A percentile compares a stretch with the other conserved stretches of the same genome.
Evolutionary conservation across 2,329 filamentous ascomycete species (phyloP).

Genomic region (Anthostomella pinea): DNA sequence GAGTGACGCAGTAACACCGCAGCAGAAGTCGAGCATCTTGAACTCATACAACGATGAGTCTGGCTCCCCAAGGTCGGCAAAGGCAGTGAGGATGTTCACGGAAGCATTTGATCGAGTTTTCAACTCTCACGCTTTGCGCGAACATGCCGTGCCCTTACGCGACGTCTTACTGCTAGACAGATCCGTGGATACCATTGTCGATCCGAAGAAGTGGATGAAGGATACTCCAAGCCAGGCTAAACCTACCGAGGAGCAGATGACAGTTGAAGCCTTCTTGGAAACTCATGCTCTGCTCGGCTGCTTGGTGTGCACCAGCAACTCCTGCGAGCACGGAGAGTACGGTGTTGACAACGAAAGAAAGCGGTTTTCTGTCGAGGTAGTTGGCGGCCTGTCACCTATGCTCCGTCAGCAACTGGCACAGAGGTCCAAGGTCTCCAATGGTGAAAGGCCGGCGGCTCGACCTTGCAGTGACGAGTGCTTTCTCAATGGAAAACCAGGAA

Average conservation of each 20-base stretch:
- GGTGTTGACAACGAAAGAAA: slow-evolving; percentile 52
- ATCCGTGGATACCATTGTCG: slow-evolving; percentile 51
- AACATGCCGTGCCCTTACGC: slow-evolving; percentile 44
- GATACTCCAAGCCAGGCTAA: slow-evolving; percentile 37
- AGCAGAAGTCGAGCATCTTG: slow-evolving; percentile 52
- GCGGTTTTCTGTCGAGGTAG: slow-evolving; percentile 49
- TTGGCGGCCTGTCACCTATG: slow-evolving; percentile 36
- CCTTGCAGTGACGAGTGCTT: slow-evolving; percentile 42
- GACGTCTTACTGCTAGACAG: slow-evolving; percentile 54
- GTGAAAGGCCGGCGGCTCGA: slow-evolving; percentile 28
- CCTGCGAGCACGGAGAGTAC: slow-evolving; percentile 61
- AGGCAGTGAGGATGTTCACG: slow-evolving; percentile 49
- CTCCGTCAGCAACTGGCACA: slow-evolving; percentile 28
- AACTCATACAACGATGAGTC: slow-evolving; percentile 44
- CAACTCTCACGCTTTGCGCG: slow-evolving; percentile 32
- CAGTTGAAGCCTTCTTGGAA: slow-evolving; percentile 48
- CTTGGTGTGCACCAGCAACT: slow-evolving; percentile 58
- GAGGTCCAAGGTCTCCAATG: slow-evolving; percentile 11
- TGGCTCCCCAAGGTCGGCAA: slow-evolving; percentile 41
- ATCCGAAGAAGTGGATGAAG: slow-evolving; percentile 52
- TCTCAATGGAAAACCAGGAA: slow-evolving; percentile 32
- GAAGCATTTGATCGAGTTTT: slow-evolving; percentile 58
- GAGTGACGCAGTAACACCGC: slow-evolving; percentile 47
- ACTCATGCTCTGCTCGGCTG: slow-evolving; percentile 57
- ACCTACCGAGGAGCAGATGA: slow-evolving; percentile 33